These are phyloP conservation scores for Halophytophthora polymorphica DNA, from an alignment of 352 stramenopile genomes.

Conservation along the genomic window DNA sequence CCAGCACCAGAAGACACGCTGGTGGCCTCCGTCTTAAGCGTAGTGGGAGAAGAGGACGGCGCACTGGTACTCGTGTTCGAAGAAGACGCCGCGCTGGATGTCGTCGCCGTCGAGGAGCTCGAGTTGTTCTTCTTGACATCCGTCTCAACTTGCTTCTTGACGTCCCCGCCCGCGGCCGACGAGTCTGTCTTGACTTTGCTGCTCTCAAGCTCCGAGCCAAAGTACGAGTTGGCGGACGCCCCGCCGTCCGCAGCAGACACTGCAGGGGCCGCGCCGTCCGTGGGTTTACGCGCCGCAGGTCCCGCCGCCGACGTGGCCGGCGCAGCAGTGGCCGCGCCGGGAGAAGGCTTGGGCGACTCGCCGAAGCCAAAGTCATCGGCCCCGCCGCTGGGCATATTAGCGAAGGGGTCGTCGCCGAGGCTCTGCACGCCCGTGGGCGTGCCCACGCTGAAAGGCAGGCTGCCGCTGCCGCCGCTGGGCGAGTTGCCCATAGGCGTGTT, in stretches of 20 bases:
- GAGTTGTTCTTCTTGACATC: constrained; percentile 26
- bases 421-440: constrained; percentile 83
- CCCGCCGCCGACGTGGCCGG: neutral
- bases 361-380: constrained; percentile 79
- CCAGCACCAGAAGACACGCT: constrained; percentile 1
- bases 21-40: constrained; percentile 16
- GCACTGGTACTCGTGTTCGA: constrained; percentile 3
- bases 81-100: constrained; percentile 5
- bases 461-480: constrained; percentile 39
- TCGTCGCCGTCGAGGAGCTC: constrained; percentile 14
- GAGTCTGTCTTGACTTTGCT: constrained; percentile 15
- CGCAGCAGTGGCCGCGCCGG: constrained; percentile 10
- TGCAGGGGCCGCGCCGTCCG: no score
- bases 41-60: constrained; percentile 11
- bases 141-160: constrained; percentile 27
- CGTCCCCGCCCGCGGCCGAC: constrained; percentile 11
- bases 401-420: constrained; percentile 75
- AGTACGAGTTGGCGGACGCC: constrained; percentile 61
- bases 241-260: constrained; percentile 11
- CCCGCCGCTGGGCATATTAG: constrained; percentile 31
- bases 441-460: constrained; percentile 79
- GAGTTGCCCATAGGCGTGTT: constrained; percentile 69
- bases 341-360: constrained; percentile 66
- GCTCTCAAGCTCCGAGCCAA: constrained; percentile 57
- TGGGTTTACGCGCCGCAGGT: no score